These are phyloP conservation scores for Rubus idaeus DNA, from an alignment of 306 rosid genomes.

Conservation along the genomic window DNA sequence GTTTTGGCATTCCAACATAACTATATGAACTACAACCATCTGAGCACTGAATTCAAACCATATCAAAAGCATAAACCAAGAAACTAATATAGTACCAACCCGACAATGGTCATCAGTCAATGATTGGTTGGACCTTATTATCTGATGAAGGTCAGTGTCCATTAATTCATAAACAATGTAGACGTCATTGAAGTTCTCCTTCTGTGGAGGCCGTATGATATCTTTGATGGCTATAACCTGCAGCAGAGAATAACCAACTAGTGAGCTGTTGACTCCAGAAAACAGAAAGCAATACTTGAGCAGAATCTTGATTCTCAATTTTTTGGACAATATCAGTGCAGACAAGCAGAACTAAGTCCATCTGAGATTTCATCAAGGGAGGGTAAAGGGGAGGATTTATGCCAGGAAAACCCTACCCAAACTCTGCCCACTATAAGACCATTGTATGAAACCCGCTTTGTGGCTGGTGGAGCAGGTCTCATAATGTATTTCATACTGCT, in stretches of 20 bases:
- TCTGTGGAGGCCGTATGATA: conserved; percentile 84
- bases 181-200: conserved; percentile 88
- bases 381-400: no score
- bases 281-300: neutral
- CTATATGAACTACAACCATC: neutral
- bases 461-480: no score
- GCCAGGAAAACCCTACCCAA: no score
- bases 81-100: conserved; percentile 48
- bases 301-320: neutral
- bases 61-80: conserved; percentile 8
- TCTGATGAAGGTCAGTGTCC: conserved; percentile 97
- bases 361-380: no score
- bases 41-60: neutral
- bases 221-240: conserved; percentile 83
- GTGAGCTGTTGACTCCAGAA: conserved; percentile 20
- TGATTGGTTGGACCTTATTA: conserved; percentile 78
- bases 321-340: neutral
- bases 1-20: neutral
- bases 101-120: conserved; percentile 95
- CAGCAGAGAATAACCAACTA: conserved; percentile 27
- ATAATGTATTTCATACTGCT: no score
- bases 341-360: neutral
- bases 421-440: no score
- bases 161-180: conserved; percentile 80
- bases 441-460: no score